These are phyloP conservation scores for Triticum aestivum DNA, from an alignment of 176 grass and related monocot genomes.

Conservation along the genomic window IWGSC_CS_RefSeq_v2.1 NC_057807.1:79939812-79940311, in stretches of 20 bases:
- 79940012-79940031: conserved; percentile 40
- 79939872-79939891: conserved; percentile 86
- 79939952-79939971: conserved; percentile 82
- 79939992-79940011: conserved; percentile 80
- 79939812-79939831: background rate
- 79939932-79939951: conserved; percentile 93
- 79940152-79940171: too few species aligned
- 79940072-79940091: conserved; percentile 17
- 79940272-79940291: background rate
- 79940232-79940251: background rate
- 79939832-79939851: background rate
- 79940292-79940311: background rate
- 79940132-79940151: too few species aligned
- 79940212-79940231: background rate
- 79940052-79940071: background rate
- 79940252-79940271: background rate
- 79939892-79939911: conserved; percentile 91
- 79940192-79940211: conserved; percentile 17
- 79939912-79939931: conserved; percentile 96
- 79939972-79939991: conserved; percentile 82
- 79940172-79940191: background rate
- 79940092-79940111: background rate
- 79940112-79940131: background rate
- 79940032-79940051: background rate
- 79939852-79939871: conserved; percentile 41